Percentiles rank a stretch among this genome's conserved stretches.
Evolutionary conservation across 345 rosid species (phyloP).

Genomic region (Citrus hindsii): DNA sequence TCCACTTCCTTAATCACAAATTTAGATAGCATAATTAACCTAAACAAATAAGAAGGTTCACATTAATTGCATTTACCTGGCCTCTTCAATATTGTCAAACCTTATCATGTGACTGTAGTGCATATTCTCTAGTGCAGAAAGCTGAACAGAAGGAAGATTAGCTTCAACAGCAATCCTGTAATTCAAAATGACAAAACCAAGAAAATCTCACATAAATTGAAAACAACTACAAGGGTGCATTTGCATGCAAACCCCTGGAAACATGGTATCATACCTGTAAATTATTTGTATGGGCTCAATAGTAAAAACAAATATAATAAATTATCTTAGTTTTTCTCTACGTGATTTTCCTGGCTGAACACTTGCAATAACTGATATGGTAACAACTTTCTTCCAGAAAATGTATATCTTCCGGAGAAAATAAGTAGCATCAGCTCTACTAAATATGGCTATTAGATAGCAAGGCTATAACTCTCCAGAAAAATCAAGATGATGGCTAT

Average conservation of each 20-base stretch:
- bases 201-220: neutral
- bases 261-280: neutral
- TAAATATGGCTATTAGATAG: neutral
- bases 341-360: neutral
- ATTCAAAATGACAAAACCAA: neutral
- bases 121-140: slow-evolving; percentile 86
- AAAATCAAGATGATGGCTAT: neutral
- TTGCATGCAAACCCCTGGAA: neutral
- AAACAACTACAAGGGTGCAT: neutral
- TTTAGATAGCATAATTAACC: slow-evolving; percentile 1
- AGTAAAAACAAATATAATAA: too few relatives aligned
- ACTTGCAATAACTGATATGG: neutral
- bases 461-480: neutral
- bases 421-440: neutral
- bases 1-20: neutral
- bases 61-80: slow-evolving; percentile 54
- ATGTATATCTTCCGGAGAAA: neutral
- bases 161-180: slow-evolving; percentile 80
- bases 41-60: neutral
- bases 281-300: neutral
- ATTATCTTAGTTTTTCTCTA: too few relatives aligned
- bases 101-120: slow-evolving; percentile 95
- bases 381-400: neutral
- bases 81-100: slow-evolving; percentile 72
- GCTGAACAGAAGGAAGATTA: slow-evolving; percentile 62